Base-by-base conservation (phyloP, 805 yeast genomes). In the Metschnikowia lunata region DNA sequence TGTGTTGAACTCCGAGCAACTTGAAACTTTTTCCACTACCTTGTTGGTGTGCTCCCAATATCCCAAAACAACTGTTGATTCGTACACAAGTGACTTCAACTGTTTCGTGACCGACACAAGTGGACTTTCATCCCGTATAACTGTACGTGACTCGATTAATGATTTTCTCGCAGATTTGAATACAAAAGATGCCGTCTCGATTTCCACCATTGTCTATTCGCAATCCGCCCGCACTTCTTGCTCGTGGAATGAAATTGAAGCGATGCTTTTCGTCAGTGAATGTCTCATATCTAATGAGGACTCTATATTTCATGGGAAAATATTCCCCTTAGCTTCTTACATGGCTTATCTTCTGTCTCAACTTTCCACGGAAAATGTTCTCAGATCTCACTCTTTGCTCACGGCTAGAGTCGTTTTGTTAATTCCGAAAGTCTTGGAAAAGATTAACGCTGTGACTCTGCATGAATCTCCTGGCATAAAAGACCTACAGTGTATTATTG, bases 41-140 rank as follows among this genome's bases (percentile, higher is more conserved):
- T 51, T 80, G 6, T 50, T 71, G 0, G 51, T 53, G 3, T 59
- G 76, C 8, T 61, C 80, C 6, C 55, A 62, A 9, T 54, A 82
- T 10, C 72, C 83, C 1, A 46, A 55, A 1, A 73, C 68, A 6
- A 61, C 67, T 0, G 60, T 66, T 28, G 75, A 70, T 30, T 74
- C 72, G 5, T 86, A 83, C 72, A 59, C 62, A 4, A 69, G 66
- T 2, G 90, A 89, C 57, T 76, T 80, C 56, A 88, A 89, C 56
- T 63, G 61, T 3, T 88, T 79, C 60, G 85, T 88, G 6, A 77
- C 89, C 2, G 83, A 79, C 30, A 89, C 86, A 45, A 72, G 87
- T 1, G 96, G 88, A 1, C 71, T 89, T 29, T 66, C 82, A 0
- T 66, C 82, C 0, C 36, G 51, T 0, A 62, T 64, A 8, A 62